Percentiles rank a stretch among this genome's conserved stretches.
phyloP scores from a whole-genome alignment of 1,139 yeast species.

The Pichia terricola region DNA sequence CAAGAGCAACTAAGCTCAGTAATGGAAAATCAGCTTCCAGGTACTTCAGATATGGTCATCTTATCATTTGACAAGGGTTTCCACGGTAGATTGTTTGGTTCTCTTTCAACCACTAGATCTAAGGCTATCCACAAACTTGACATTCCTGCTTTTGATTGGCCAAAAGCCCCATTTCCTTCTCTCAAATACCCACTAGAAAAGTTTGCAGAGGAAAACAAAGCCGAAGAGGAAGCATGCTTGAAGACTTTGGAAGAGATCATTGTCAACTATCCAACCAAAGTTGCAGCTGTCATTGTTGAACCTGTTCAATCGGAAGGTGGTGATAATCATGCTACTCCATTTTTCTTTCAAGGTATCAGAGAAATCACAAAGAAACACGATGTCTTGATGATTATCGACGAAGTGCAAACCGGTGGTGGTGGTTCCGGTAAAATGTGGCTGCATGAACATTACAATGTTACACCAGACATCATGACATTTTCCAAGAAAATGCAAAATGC shows the following conservation, averaged over 20 bases:
- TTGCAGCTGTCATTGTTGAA: conserved; percentile 66
- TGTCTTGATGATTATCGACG: conserved; percentile 65
- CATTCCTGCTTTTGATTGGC: conserved; percentile 72
- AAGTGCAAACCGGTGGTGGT: conserved; percentile 82
- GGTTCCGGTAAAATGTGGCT: conserved; percentile 82
- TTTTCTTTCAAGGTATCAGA: conserved; percentile 69
- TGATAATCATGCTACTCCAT: conserved; percentile 70
- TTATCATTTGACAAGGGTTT: conserved; percentile 62
- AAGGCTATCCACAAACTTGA: conserved; percentile 70
- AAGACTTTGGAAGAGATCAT: conserved; percentile 45
- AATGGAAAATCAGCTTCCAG: conserved; percentile 62
- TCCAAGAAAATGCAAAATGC: conserved; percentile 75
- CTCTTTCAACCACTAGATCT: conserved; percentile 63
- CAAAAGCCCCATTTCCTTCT: conserved; percentile 62
- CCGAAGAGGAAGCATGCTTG: conserved; percentile 56
- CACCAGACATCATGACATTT: conserved; percentile 64
- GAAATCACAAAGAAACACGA: conserved; percentile 57
- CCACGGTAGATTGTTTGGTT: conserved; percentile 71
- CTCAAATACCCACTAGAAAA: conserved; percentile 57
- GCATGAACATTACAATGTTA: conserved; percentile 66
- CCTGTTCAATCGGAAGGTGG: conserved; percentile 87
- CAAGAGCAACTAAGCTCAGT: conserved; percentile 47
- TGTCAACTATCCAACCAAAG: conserved; percentile 37
- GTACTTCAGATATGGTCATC: conserved; percentile 58
- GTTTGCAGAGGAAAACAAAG: conserved; percentile 39